These are phyloP conservation scores for Lolium rigidum DNA, from an alignment of 176 grass and related monocot species.

Conservation along the genomic window DNA sequence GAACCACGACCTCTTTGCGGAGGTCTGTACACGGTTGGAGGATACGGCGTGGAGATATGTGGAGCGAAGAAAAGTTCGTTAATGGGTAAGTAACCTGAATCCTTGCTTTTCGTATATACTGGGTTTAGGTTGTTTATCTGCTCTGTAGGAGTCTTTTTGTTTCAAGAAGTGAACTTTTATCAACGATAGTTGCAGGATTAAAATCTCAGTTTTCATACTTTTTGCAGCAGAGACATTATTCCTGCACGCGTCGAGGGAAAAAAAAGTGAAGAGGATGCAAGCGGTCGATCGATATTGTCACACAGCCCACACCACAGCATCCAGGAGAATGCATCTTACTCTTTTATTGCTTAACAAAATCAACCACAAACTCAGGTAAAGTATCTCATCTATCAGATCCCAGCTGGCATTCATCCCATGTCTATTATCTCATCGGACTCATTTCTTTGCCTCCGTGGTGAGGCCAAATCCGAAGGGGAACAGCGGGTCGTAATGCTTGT, in stretches of 20 bases:
- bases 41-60: neutral
- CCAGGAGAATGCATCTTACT: neutral
- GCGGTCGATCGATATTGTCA: neutral
- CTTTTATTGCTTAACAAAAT: neutral
- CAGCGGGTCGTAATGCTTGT: slow-evolving; percentile 64
- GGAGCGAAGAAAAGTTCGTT: neutral
- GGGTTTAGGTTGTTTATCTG: neutral
- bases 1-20: no score
- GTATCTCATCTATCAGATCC: neutral
- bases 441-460: neutral
- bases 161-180: neutral
- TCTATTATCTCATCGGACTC: neutral
- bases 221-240: neutral
- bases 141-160: neutral
- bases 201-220: neutral
- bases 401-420: neutral
- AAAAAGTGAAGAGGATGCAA: neutral
- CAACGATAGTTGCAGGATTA: neutral
- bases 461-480: slow-evolving; percentile 72
- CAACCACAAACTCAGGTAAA: neutral
- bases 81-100: neutral
- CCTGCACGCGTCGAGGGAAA: neutral
- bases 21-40: no score
- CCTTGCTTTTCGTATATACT: neutral
- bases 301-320: neutral